Base-by-base conservation (phyloP, 805 yeast genomes). In the Wickerhamiella brachini region DNA sequence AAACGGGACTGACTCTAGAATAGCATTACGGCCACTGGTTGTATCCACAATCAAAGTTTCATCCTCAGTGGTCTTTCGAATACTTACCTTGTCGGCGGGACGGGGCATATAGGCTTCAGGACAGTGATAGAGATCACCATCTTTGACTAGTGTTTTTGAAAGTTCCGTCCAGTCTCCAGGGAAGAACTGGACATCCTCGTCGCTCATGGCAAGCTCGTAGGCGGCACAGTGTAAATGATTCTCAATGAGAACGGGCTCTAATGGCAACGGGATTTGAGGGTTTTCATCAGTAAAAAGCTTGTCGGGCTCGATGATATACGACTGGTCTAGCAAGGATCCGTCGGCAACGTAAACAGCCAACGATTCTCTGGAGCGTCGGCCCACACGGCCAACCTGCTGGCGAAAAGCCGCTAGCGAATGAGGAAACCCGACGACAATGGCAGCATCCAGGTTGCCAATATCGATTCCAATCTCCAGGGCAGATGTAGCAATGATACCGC, bases 331-430 rank as follows among this genome's bases (percentile, higher is more conserved):
- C 0, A 97, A 95, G 23, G 80, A 78, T 4, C 70, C 70, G 38
- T 93, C 83, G 1, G 89, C 93, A 12, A 93, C 85, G 49, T 84
- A 79, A 3, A 93, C 68, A 0, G 96, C 90, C 61, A 93, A 67
- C 3, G 96, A 86, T 47, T 93, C 97, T 5, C 54, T 56, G 49
- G 76, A 78, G 56, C 95, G 79, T 64, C 99, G 74, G 17, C 99
- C 99, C 0, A 96, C 97, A 61, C 99, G 75, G 38, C 99, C 99
- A 70, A 93, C 83, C 62, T 93, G 98, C 66, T 93, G 99, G 59
- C 89, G 86, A 62, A 93, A 77, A 54, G 87, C 87, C 48, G 94
- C 81, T 53, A 88, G 74, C 49, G 95, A 84, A 20, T 79, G 70
- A 0, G 99, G 99, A 56, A 93, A 93, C 0, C 97, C 97, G 61